Percentiles rank a stretch among this genome's conserved stretches.
Conservation (phyloP, 345 rosid genomes). For the Noccaea bulbosa region DNA sequence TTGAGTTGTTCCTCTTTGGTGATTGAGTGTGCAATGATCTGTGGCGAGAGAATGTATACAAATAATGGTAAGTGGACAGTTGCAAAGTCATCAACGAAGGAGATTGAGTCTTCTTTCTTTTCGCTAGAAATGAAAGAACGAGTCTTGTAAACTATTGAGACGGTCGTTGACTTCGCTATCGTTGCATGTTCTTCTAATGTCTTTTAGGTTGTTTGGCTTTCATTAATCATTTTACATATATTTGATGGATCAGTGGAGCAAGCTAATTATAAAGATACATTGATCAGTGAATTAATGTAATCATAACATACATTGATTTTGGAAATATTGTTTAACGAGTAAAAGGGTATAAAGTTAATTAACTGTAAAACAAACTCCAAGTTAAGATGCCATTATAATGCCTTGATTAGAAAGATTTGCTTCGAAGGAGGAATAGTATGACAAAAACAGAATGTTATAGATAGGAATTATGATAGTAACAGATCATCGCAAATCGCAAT, state of each 20-base stretch:
- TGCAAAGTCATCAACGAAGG: constrained; percentile 15
- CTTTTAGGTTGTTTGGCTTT: not conserved
- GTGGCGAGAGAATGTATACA: not conserved
- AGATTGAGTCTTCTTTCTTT: not conserved
- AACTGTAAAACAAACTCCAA: no score
- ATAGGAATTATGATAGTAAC: not conserved
- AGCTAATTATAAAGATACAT: no score
- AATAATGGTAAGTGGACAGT: not conserved
- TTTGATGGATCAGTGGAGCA: not conserved
- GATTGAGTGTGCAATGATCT: not conserved
- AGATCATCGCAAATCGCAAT: constrained; percentile 27
- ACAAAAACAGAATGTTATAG: not conserved
- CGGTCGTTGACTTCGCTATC: not conserved
- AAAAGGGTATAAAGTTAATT: no score
- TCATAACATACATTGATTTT: no score
- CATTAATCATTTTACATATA: no score
- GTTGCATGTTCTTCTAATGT: not conserved
- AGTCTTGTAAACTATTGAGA: not conserved
- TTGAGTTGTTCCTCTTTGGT: no score
- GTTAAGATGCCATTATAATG: no score
- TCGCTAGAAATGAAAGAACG: not conserved
- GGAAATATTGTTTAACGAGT: no score
- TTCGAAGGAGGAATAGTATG: no score
- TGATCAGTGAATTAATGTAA: no score
- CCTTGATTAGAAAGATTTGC: no score